phyloP scores from a whole-genome alignment of 2,329 filamentous ascomycete species.

The Fusarium sarcochroum region DNA sequence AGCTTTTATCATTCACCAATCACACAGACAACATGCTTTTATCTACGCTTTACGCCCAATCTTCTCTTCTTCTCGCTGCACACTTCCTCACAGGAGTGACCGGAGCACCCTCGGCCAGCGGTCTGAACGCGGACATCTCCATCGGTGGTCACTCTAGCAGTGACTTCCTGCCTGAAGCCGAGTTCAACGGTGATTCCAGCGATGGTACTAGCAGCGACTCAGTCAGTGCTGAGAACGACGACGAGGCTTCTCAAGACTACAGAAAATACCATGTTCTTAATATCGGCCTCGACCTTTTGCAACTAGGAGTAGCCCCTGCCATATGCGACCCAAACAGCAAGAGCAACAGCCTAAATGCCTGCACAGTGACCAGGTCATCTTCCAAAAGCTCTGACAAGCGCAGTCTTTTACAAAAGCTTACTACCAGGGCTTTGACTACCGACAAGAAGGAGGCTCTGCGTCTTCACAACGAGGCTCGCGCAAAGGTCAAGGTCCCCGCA shows the following conservation, averaged over 20 bases:
- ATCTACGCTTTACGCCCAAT: constrained; percentile 12
- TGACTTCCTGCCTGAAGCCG: background rate
- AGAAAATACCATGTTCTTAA: constrained; percentile 9
- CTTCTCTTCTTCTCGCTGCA: constrained; percentile 21
- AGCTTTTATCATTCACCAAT: background rate
- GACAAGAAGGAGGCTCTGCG: constrained; percentile 34
- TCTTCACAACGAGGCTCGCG: constrained; percentile 38
- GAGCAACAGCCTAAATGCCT: background rate
- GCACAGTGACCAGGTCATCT: background rate
- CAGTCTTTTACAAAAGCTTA: background rate
- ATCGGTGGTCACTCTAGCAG: background rate
- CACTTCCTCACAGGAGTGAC: constrained; percentile 3
- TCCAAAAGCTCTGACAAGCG: background rate
- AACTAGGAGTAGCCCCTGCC: background rate
- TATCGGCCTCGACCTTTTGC: background rate
- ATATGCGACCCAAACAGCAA: background rate
- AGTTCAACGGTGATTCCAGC: background rate
- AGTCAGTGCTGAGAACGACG: constrained; percentile 3
- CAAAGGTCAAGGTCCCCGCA: constrained; percentile 28
- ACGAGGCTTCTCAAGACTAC: background rate
- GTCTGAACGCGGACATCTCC: background rate
- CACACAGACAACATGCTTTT: constrained; percentile 28
- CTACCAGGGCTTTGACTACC: constrained; percentile 26
- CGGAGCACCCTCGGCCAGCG: constrained; percentile 16
- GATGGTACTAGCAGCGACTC: background rate